Conservation (phyloP, 306 rosid genomes). For the Sphenostylis stenocarpa region DNA sequence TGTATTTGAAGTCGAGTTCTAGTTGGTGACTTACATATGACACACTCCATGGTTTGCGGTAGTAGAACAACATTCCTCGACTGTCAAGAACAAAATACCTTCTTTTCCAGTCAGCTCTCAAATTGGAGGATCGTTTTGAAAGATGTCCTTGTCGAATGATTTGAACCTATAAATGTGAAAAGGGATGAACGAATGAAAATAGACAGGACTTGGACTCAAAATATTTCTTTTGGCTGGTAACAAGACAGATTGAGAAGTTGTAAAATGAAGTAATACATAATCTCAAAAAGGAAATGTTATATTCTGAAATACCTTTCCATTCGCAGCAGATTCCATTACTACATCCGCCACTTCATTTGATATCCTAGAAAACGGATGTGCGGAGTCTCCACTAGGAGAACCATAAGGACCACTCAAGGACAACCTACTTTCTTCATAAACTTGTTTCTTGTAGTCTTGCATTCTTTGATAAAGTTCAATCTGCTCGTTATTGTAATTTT, state of each 20-base stretch:
- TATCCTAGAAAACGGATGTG: constrained; percentile 52
- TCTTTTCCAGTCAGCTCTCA: constrained; percentile 93
- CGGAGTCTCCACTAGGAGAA: constrained; percentile 49
- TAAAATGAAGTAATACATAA: not conserved
- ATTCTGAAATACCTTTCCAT: constrained; percentile 64
- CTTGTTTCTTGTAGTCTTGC: constrained; percentile 64
- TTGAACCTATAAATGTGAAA: constrained; percentile 56
- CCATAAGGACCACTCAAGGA: constrained; percentile 50
- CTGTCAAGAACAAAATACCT: constrained; percentile 89
- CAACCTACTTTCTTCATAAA: constrained; percentile 56
- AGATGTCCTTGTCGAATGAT: constrained; percentile 87
- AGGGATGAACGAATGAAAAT: constrained; percentile 24
- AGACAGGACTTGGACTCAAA: not conserved
- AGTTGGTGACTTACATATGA: constrained; percentile 60
- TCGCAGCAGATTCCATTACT: constrained; percentile 67
- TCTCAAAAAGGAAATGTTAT: constrained; percentile 7
- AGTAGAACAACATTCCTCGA: constrained; percentile 76
- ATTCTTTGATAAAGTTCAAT: constrained; percentile 60
- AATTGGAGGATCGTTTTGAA: constrained; percentile 80
- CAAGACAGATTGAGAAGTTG: not conserved
- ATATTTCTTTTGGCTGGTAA: constrained; percentile 8
- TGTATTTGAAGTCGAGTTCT: constrained; percentile 35
- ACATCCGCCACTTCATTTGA: constrained; percentile 66
- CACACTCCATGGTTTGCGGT: constrained; percentile 70
- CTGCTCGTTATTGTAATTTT: constrained; percentile 61